phyloP scores from a whole-genome alignment of 164 flowering plant genomes.

The Cinnamomum chago region DNA sequence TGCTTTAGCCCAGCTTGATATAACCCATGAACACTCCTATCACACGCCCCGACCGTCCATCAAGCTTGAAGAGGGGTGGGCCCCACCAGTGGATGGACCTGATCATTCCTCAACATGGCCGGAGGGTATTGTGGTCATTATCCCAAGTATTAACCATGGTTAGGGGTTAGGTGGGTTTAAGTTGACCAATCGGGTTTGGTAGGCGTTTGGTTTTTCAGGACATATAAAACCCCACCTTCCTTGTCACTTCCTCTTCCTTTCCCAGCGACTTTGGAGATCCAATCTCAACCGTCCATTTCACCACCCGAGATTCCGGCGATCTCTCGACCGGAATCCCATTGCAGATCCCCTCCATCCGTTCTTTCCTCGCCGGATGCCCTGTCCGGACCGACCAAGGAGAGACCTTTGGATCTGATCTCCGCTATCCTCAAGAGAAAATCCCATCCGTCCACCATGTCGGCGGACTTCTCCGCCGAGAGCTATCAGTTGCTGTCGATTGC shows the following conservation, averaged over 20 bases:
- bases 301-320: background rate
- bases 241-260: background rate
- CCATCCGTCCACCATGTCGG: constrained; percentile 21
- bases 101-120: too few species aligned
- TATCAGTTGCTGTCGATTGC: constrained; percentile 51
- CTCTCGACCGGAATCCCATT: background rate
- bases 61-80: too few species aligned
- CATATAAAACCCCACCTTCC: background rate
- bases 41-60: too few species aligned
- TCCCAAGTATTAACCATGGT: background rate
- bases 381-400: constrained; percentile 35
- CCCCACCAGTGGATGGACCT: too few species aligned
- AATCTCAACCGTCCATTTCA: background rate
- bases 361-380: too few species aligned
- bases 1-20: too few species aligned
- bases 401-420: constrained; percentile 56
- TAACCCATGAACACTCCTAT: too few species aligned
- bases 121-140: too few species aligned
- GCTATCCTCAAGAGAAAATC: constrained; percentile 43
- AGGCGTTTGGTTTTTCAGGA: background rate
- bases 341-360: background rate
- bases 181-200: background rate
- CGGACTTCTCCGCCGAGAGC: constrained; percentile 42
- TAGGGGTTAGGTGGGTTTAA: background rate
- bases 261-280: background rate